Evolutionary conservation across 139 green algal species (phyloP).

Genomic region (Closterium sp.): DNA sequence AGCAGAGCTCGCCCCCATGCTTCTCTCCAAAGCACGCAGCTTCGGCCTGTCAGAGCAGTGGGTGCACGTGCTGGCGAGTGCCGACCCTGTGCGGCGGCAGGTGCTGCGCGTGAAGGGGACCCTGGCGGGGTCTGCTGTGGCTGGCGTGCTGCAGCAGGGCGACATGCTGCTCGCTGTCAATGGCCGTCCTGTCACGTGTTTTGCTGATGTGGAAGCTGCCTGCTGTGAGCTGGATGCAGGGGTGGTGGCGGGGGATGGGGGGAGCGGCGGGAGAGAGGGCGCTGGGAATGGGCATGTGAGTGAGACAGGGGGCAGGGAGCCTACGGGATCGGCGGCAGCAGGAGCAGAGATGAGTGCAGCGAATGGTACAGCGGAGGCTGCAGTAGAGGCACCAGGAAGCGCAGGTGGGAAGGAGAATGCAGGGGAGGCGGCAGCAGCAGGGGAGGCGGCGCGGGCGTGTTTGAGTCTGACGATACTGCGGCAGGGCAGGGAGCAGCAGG

Average conservation of each 20-base stretch:
- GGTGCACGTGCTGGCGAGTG: constrained; percentile 58
- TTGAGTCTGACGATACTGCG: constrained; percentile 4
- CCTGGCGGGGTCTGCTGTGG: constrained; percentile 57
- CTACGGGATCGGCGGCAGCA: not conserved
- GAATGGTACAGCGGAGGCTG: not conserved
- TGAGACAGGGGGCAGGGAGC: not conserved
- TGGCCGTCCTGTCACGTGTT: constrained; percentile 68
- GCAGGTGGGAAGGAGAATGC: no score
- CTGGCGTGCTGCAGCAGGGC: constrained; percentile 65
- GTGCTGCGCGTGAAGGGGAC: constrained; percentile 71
- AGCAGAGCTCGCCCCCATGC: constrained; percentile 75
- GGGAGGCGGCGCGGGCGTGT: not conserved
- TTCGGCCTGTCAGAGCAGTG: constrained; percentile 52
- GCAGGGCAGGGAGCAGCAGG: constrained; percentile 58
- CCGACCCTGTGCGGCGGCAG: constrained; percentile 73
- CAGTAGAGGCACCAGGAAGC: not conserved
- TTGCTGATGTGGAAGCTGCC: constrained; percentile 64
- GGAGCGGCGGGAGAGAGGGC: not conserved
- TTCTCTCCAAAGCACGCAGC: constrained; percentile 78
- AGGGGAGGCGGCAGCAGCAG: no score
- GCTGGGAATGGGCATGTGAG: not conserved
- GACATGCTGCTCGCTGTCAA: constrained; percentile 80
- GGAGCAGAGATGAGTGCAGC: not conserved
- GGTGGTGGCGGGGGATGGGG: not conserved
- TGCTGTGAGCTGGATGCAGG: constrained; percentile 11